phyloP scores from a whole-genome alignment of 192 early-diverging fungal species.

The Umbelopsis vinacea region DNA sequence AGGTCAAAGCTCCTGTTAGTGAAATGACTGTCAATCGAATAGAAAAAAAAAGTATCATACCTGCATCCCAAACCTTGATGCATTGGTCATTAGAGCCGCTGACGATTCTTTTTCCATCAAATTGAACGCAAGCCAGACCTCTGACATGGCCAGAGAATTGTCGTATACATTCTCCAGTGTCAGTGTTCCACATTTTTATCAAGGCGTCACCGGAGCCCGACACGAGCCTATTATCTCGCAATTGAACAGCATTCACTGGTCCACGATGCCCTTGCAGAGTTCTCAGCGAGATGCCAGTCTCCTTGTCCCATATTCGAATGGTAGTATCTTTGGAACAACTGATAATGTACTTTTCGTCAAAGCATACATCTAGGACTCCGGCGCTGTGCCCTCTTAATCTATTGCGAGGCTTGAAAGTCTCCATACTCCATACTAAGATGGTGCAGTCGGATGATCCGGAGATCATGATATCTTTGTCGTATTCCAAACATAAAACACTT shows the following conservation, averaged over 20 bases:
- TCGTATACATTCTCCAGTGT: slow-evolving; percentile 65
- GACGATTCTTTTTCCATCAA: slow-evolving; percentile 81
- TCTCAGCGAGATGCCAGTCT: slow-evolving; percentile 60
- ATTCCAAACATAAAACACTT: slow-evolving; percentile 87
- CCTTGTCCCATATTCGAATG: slow-evolving; percentile 88
- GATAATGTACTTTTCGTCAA: slow-evolving; percentile 75
- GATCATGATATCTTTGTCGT: slow-evolving; percentile 74
- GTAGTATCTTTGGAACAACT: slow-evolving; percentile 95
- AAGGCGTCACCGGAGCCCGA: slow-evolving; percentile 87
- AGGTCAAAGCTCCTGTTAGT: background rate
- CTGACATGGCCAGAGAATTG: slow-evolving; percentile 77
- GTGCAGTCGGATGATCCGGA: slow-evolving; percentile 89
- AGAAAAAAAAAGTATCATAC: background rate
- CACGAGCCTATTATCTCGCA: slow-evolving; percentile 66
- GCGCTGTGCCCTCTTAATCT: slow-evolving; percentile 75
- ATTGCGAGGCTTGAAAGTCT: slow-evolving; percentile 43
- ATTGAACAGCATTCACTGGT: slow-evolving; percentile 95
- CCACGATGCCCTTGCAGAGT: slow-evolving; percentile 87
- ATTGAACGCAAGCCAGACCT: slow-evolving; percentile 92
- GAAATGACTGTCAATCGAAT: background rate
- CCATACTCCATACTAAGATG: slow-evolving; percentile 87
- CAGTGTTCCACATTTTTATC: slow-evolving; percentile 85
- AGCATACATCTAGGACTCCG: slow-evolving; percentile 89
- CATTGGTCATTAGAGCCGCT: slow-evolving; percentile 82
- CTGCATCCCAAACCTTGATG: slow-evolving; percentile 80